Evolutionary conservation across 169 alveolate genomes (phyloP), one percentile per base, ranked within the genome.

Genomic region (Theileria luwenshuni): DNA sequence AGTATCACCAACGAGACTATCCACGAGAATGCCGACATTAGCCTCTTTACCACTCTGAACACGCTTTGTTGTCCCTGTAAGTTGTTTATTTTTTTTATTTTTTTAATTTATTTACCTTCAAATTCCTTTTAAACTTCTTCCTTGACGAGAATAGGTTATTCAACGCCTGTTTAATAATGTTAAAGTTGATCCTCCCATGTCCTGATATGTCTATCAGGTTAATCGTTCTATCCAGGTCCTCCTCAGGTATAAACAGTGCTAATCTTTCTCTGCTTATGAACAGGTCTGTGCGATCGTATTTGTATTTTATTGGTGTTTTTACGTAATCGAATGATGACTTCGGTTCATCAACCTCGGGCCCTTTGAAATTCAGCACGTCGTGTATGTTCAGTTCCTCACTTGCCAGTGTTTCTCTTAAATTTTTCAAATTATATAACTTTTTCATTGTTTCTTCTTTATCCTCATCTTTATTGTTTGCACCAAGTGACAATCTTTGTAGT

Each of bases 51-150:
- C 54, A 92, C 93, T 58, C 76, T 87, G 64, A 92, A 86, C 28
- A 92, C 84, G 51, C 95, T 90, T 43, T 92, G 95, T 69, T 92
- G 94, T 42, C 94, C 94, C 77, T 63, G 1, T 27, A 5, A 1
- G 48, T 27, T 1, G 23, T 27, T 33, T 38, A 60, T 38, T 27
- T 2, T 3, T 60, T 38, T 60, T 23, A 60, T 38, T 27, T 8
- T 0, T 38, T 27, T 42, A 60, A 51, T 25, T 51, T 12, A 49
- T 27, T 27, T 60, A 60, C 69, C 33, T 83, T 90, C 21, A 90
- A 67, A 61, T 83, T 85, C 43, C 84, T 74, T 58, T 77, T 90
- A 58, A 90, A 90, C 71, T 90, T 90, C 43, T 90, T 90, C 48
- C 92, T 60, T 30, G 86, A 64, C 17, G 89, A 54, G 56, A 72